Conservation (phyloP, 192 early-diverging fungal genomes). For the Endogone sp. region DNA sequence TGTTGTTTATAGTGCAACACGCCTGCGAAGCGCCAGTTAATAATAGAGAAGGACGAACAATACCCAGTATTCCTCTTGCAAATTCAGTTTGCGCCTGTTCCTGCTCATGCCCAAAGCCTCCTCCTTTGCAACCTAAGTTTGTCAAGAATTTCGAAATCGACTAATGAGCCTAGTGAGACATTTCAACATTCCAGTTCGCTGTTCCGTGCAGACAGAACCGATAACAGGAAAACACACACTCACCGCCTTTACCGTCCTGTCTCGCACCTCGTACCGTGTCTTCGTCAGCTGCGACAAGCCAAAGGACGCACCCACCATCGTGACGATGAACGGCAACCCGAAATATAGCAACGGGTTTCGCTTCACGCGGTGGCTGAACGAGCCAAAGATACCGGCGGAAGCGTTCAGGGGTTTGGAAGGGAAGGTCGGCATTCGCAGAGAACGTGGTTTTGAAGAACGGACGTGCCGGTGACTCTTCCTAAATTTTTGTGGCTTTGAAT, state of each 20-base stretch:
- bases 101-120: slow-evolving; percentile 48
- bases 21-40: no score
- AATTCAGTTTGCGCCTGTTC: slow-evolving; percentile 51
- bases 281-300: slow-evolving; percentile 67
- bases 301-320: slow-evolving; percentile 68
- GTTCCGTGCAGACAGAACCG: no score
- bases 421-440: slow-evolving; percentile 25
- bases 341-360: slow-evolving; percentile 61
- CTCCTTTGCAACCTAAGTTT: slow-evolving; percentile 53
- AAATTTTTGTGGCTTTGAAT: slow-evolving; percentile 1
- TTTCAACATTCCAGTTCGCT: no score
- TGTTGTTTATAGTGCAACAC: no score
- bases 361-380: slow-evolving; percentile 10
- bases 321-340: slow-evolving; percentile 65
- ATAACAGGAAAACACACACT: slow-evolving; percentile 3
- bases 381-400: slow-evolving; percentile 1
- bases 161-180: background rate
- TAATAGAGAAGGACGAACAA: background rate
- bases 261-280: slow-evolving; percentile 74
- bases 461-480: no score
- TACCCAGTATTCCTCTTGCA: slow-evolving; percentile 74
- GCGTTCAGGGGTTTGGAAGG: slow-evolving; percentile 23
- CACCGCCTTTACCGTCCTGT: slow-evolving; percentile 48
- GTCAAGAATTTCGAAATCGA: background rate
- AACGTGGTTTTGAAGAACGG: background rate